A percentile compares a stretch with the other conserved stretches of the same genome.
Conservation (phyloP, 116 monocot genomes). For the Phalaenopsis hybrid region DNA sequence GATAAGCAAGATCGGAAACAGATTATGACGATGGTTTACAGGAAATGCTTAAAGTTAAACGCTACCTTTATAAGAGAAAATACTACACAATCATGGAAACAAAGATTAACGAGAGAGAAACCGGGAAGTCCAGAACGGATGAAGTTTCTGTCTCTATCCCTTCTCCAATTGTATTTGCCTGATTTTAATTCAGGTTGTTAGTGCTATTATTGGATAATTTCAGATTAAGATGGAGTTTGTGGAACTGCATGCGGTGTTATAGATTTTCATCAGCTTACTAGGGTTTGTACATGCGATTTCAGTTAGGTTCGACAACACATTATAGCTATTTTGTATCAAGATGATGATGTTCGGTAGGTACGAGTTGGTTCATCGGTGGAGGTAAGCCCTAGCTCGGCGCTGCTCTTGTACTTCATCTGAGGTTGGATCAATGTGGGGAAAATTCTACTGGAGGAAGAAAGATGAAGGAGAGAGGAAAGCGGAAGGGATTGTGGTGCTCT, state of each 20-base stretch:
- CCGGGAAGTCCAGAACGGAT: background rate
- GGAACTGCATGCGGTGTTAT: background rate
- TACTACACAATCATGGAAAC: no score
- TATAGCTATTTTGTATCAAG: background rate
- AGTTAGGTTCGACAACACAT: background rate
- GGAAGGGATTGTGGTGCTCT: constrained; percentile 33
- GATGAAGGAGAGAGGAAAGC: constrained; percentile 3
- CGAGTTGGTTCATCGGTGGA: background rate
- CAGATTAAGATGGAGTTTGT: background rate
- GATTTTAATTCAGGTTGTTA: background rate
- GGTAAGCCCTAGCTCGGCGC: no score
- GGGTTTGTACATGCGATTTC: background rate
- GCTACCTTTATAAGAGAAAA: no score
- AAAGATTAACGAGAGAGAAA: no score
- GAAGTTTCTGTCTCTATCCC: background rate
- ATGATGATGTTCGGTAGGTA: background rate
- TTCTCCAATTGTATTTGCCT: background rate
- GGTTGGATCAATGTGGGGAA: constrained; percentile 21
- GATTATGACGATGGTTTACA: no score
- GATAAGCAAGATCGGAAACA: no score
- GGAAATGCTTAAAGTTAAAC: no score
- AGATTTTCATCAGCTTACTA: background rate
- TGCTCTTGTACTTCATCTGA: background rate
- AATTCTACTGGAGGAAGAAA: constrained; percentile 22
- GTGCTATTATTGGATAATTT: background rate